Evolutionary conservation across 805 yeast genomes (phyloP).

Genomic region (Candida verbasci): DNA sequence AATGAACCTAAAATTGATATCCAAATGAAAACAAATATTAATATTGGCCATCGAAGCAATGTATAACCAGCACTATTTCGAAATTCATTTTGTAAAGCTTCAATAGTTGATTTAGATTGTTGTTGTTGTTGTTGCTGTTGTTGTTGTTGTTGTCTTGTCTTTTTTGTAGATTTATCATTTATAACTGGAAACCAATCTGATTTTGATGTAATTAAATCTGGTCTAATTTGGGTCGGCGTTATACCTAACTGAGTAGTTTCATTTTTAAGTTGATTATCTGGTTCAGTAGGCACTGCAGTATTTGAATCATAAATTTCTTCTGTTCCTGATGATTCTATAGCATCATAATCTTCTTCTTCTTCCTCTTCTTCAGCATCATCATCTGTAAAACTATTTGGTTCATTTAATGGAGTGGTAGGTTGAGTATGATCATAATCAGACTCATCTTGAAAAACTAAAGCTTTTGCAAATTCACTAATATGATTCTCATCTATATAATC

Average conservation of each 20-base stretch:
- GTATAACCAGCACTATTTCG: conserved; percentile 29
- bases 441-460: conserved; percentile 33
- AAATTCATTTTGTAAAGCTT: conserved; percentile 29
- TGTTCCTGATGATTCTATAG: not conserved
- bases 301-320: conserved; percentile 2
- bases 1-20: conserved; percentile 42
- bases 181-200: conserved; percentile 22
- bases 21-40: conserved; percentile 53
- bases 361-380: not conserved
- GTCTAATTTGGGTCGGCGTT: conserved; percentile 5
- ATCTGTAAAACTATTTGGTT: not conserved
- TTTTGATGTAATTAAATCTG: conserved; percentile 21
- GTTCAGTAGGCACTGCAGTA: not conserved
- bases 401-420: conserved; percentile 1
- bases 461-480: conserved; percentile 37
- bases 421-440: conserved; percentile 14
- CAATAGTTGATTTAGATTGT: conserved; percentile 7
- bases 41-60: conserved; percentile 62
- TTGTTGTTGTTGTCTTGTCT: too few species aligned
- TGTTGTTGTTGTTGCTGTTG: not conserved
- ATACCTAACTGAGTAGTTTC: conserved; percentile 3
- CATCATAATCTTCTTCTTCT: not conserved
- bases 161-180: not conserved
- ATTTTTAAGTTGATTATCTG: not conserved
- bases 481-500: conserved; percentile 33